Base-by-base conservation (phyloP, 1,139 yeast species). In the Debaryomycetaceae sp. region DNA sequence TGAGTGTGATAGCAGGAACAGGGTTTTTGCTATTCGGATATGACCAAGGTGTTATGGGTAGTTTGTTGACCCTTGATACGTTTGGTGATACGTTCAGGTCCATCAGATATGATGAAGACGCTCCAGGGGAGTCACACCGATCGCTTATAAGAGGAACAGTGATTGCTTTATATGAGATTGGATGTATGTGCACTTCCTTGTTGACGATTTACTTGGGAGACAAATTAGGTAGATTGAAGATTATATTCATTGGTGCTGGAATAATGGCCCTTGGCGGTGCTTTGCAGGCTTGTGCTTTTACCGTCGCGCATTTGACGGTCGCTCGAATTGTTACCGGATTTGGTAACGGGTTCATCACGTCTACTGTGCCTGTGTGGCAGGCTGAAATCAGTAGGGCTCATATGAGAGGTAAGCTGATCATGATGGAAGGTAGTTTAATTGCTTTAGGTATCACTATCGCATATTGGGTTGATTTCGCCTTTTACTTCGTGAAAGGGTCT, bases 41-140 rank as follows among this genome's bases (percentile, higher is more conserved):
- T 53, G 89, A 84, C 55, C 91, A 84, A 60, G 92, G 92, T 52
- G 73, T 84, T 40, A 79, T 82, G 83, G 75, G 84, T 24, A 82
- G 84, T 52, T 63, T 81, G 39, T 78, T 82, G 44, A 76, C 83
- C 22, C 81, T 56, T 51, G 53, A 49, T 24, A 38, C 49, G 4
- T 56, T 56, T 37, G 52, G 63, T 47, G 51, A 61, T 24, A 59
- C 65, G 13, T 69, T 75, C 52, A 73, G 75, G 0, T 51, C 56
- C 28, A 61, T 67, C 35, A 57, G 26, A 11, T 22, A 65, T 49
- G 55, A 64, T 2, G 41, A 34, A 1, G 45, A 36, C 6, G 56
- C 59, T 31, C 49, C 28, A 8, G 31, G 33, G 7, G 31, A 31
- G 28, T 17, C 35, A 6, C 17, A 28, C 18, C 17, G 24, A 6